Base-by-base conservation (phyloP, 2,329 filamentous ascomycete species). In the Diaporthe destruens region DNA sequence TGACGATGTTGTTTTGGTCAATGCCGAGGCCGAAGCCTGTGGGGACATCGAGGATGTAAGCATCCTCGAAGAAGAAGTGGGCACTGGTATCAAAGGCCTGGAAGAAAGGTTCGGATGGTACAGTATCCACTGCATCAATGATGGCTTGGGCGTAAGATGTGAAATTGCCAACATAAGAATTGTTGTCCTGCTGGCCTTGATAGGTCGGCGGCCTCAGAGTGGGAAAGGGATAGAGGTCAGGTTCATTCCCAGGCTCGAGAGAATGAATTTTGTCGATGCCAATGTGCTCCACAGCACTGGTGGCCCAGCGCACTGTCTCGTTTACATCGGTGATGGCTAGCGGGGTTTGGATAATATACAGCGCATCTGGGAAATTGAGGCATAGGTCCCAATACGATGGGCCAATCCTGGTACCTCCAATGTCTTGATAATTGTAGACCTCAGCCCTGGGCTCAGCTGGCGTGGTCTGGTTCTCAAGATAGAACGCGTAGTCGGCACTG, bases 191-290 rank as follows among this genome's bases (percentile, higher is more conserved):
- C 1, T 42, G 78, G n/a, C 80, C 80, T 65, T 81, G 81, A 69
- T 79, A 82, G 11, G 77, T 72, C 5, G 81, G 81, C 1, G 81
- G 81, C 6, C 78, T 77, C 1, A 82, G 75, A 69, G 73, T 79
- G 8, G 59, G 55, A 12, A 79, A 76, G 14, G 76, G 71, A 74
- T 82, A 83, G 8, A 80, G 76, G 69, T 82, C 77, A 4, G 81
- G 75, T 72, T 82, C 81, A 49, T 82, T 82, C 16, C 81, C 81
- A 2, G 78, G 76, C 73, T 82, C 80, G 42, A 82, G 81, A 6
- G 80, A 79, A 65, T 81, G 80, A n/a, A 82, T 81, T 23, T 75
- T 77, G 54, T 79, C 78, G 8, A 80, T 42, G 5, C 80, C 79
- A 39, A 83, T 78, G 7, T 59, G 72, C 3, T 77, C 73, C 0